These are phyloP conservation scores for Mycena rebaudengoi DNA, from an alignment of 768 basidiomycete genomes.

Conservation along the genomic window DNA sequence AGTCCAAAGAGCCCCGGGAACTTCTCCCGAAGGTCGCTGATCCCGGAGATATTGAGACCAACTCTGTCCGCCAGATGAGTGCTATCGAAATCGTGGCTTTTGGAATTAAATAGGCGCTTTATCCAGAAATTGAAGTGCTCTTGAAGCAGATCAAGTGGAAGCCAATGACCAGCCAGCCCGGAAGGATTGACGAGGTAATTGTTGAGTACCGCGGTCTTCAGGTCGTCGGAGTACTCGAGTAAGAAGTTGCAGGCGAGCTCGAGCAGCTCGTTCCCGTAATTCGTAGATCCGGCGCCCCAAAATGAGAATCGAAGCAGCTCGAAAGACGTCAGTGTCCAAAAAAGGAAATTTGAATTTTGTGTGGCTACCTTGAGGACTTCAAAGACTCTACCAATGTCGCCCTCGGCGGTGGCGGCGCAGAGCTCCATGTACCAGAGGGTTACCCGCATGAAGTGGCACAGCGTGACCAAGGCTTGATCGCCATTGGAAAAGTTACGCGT, in stretches of 20 bases:
- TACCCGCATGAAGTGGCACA: conserved; percentile 4
- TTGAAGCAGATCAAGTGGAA: conserved; percentile 25
- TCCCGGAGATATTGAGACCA: conserved; percentile 5
- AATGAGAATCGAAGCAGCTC: conserved; percentile 25
- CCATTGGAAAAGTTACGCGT: not conserved
- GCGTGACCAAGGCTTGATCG: not conserved
- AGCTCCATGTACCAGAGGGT: conserved; percentile 15
- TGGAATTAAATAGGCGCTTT: conserved; percentile 20
- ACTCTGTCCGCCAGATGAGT: conserved; percentile 6
- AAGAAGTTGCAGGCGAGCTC: conserved; percentile 29
- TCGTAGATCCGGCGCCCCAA: conserved; percentile 24
- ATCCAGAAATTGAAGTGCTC: conserved; percentile 29
- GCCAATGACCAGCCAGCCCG: conserved; percentile 17
- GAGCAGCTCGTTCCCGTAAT: conserved; percentile 31
- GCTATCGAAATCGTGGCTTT: conserved; percentile 13
- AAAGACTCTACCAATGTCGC: conserved; percentile 14
- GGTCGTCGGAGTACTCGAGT: conserved; percentile 16
- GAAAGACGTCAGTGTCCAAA: not conserved
- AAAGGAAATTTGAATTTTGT: not conserved
- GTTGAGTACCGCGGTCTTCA: conserved; percentile 13
- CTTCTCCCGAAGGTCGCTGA: not conserved
- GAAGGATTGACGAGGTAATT: conserved; percentile 29
- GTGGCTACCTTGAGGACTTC: not conserved
- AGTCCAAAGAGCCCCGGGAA: conserved; percentile 12
- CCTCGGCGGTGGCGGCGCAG: conserved; percentile 4